Evolutionary conservation across 1,139 yeast genomes (phyloP).

Genomic region (Hansenula lynferdii): DNA sequence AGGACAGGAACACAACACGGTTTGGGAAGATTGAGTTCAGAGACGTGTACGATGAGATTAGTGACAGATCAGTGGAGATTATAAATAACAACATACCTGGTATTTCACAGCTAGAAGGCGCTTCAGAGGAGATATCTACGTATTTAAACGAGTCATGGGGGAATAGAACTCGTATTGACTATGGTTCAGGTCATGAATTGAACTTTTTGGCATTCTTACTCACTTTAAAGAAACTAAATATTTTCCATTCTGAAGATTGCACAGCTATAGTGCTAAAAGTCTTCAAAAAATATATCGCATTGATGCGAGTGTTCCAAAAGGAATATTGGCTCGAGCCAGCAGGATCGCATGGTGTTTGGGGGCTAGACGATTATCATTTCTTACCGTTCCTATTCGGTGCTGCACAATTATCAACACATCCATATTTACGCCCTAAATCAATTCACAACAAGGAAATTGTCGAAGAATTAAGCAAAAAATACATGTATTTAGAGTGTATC

Average conservation of each 20-base stretch:
- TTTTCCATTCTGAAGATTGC: constrained; percentile 38
- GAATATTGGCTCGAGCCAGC: constrained; percentile 94
- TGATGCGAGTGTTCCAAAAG: constrained; percentile 33
- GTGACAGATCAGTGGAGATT: constrained; percentile 26
- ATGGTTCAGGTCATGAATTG: constrained; percentile 97
- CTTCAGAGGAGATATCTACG: constrained; percentile 35
- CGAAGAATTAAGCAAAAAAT: constrained; percentile 69
- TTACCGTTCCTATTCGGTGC: constrained; percentile 87
- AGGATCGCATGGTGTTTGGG: constrained; percentile 96
- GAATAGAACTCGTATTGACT: constrained; percentile 79
- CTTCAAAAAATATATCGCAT: constrained; percentile 42
- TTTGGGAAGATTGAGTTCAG: constrained; percentile 91
- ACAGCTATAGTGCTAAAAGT: constrained; percentile 55
- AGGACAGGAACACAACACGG: constrained; percentile 57
- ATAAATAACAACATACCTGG: constrained; percentile 18
- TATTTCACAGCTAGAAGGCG: constrained; percentile 16
- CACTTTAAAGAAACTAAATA: constrained; percentile 42
- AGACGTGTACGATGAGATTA: constrained; percentile 74
- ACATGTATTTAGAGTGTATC: constrained; percentile 85
- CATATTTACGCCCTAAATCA: constrained; percentile 76
- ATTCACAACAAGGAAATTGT: constrained; percentile 84
- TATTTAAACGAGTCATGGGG: constrained; percentile 81
- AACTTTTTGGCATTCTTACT: constrained; percentile 72
- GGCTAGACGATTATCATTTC: constrained; percentile 94
- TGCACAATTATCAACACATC: constrained; percentile 75